Base-by-base conservation (phyloP, 306 rosid species). In the Cicer judaicum region DNA sequence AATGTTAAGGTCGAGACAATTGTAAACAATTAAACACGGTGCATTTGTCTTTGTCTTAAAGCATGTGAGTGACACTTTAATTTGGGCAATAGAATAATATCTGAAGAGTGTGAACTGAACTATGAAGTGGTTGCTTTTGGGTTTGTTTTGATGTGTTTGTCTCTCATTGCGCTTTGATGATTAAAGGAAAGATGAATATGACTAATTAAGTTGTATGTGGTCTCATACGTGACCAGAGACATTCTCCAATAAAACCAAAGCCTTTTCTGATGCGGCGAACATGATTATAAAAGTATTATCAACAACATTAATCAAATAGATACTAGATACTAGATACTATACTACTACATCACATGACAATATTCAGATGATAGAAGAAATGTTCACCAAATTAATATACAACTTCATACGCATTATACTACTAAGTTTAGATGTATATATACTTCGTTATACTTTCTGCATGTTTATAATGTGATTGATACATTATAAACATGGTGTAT, bases 161-260 rank as follows among this genome's bases (percentile, higher is more conserved):
- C 16, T 8, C 12, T 68, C 64, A 3, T 59, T 52, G 8, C 15
- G 12, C 18, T 61, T 24, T 16, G 29, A 53, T 53, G 7, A 11
- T 16, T 3, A 7, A n/a, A 55, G 18, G 46, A 60, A 44, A 29
- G 29, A n/a, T 47, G 39, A 64, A 57, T 2, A 24, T 52, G 61
- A 39, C 14, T 15, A 18, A 10, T 13, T 19, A 12, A 6, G 16
- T 21, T 79, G 89, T n/a, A 85, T 59, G 36, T 79, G 74, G 84
- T 5, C 83, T 6, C 55, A 47, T 40, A 55, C 2, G 14, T 83
- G 77, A 49, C 87, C 63, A 80, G 70, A 7, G 57, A 82, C 89
- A 82, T 82, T 63, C 39, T 42, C 54, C 72, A 7, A 50, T 39
- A 38, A 40, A 10, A 46, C 29, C 21, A 40, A 57, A 68, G 57